phyloP scores from a whole-genome alignment of 768 basidiomycete genomes.

The Lactarius tabidus region DNA sequence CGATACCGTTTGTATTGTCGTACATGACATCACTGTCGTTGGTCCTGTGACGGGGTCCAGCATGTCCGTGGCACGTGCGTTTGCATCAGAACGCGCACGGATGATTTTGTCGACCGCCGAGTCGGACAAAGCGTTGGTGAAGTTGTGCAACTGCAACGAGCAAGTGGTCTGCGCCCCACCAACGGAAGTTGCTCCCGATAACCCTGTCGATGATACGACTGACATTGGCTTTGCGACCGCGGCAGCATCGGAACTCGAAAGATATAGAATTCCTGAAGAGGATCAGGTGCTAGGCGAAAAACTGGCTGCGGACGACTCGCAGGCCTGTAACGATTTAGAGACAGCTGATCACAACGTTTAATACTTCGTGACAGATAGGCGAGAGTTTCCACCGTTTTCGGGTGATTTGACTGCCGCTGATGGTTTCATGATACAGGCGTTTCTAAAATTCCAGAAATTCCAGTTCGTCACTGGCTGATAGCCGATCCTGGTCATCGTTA shows the following conservation, averaged over 20 bases:
- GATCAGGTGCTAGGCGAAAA: constrained; percentile 26
- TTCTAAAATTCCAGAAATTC: not conserved
- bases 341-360: not conserved
- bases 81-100: constrained; percentile 61
- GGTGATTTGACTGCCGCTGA: not conserved
- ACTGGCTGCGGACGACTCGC: not conserved
- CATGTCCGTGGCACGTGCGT: constrained; percentile 58
- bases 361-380: not conserved
- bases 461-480: not conserved
- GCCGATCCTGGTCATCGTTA: not conserved
- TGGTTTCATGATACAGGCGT: not conserved
- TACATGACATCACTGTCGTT: constrained; percentile 53
- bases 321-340: constrained; percentile 5
- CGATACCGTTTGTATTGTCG: constrained; percentile 52
- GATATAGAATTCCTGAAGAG: constrained; percentile 11
- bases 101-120: constrained; percentile 45
- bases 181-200: not conserved
- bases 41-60: constrained; percentile 61
- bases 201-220: constrained; percentile 41
- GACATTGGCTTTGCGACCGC: constrained; percentile 48
- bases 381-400: not conserved
- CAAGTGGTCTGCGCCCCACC: constrained; percentile 21
- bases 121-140: constrained; percentile 43
- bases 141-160: constrained; percentile 41
- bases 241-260: constrained; percentile 33